Conservation (phyloP, 2,329 filamentous ascomycete species). For the Onygenales sp. region DNA sequence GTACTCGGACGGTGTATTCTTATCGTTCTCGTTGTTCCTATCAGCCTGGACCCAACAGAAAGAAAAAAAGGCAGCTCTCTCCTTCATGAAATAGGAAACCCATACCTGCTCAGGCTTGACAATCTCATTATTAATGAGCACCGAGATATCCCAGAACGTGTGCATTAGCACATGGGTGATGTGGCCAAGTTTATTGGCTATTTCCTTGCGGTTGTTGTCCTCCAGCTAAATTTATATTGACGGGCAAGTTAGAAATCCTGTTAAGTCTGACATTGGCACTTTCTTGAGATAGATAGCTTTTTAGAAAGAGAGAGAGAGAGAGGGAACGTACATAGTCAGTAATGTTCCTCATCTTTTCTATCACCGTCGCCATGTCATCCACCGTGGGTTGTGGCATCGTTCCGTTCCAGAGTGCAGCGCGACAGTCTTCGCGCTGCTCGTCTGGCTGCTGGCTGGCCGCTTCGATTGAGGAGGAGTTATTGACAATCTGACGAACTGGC, state of each 20-base stretch:
- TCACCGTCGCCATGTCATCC: constrained; percentile 20
- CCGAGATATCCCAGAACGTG: constrained; percentile 22
- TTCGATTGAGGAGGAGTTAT: not conserved
- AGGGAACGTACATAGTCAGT: constrained; percentile 18
- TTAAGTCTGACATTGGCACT: no score
- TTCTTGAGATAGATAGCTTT: no score
- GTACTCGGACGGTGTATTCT: not conserved
- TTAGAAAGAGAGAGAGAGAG: no score
- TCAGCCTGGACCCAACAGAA: no score
- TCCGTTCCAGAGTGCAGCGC: not conserved
- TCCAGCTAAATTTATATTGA: constrained; percentile 18
- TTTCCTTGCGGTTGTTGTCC: constrained; percentile 18
- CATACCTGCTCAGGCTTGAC: not conserved
- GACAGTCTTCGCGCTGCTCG: not conserved
- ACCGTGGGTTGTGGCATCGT: constrained; percentile 17
- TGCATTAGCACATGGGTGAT: constrained; percentile 23
- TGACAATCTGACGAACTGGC: not conserved
- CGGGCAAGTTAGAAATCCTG: no score
- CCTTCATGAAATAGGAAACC: no score
- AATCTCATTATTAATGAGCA: constrained; percentile 14
- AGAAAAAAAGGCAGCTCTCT: not conserved
- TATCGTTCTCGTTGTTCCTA: no score
- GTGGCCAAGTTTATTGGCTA: constrained; percentile 27
- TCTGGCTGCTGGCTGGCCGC: not conserved
- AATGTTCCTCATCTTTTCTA: constrained; percentile 18